Base-by-base conservation (phyloP, 2,329 filamentous ascomycete species). In the Alternaria rosae region DNA sequence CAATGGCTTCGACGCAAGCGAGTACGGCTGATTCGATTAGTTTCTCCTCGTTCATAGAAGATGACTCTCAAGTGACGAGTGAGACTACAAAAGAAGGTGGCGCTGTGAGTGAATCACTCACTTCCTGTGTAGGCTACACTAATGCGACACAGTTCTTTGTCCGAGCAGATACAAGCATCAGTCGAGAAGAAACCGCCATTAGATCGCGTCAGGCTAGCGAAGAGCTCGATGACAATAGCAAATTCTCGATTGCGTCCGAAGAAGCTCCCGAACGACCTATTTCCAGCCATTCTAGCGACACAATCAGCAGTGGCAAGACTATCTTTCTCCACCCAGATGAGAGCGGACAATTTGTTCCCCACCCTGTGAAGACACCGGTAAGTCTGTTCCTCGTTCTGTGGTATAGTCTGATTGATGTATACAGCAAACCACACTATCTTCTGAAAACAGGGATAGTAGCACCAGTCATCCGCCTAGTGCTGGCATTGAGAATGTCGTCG, bases 401-500 rank as follows among this genome's bases (percentile, higher is more conserved):
- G n/a, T 15, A 25, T 8, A 32, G 7, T 4, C 8, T 47, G 11
- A 43, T 21, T 60, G 12, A 26, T 5, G 13, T 44, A 8, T 10
- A 13, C 21, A 58, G 54, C 41, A 41, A n/a, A 15, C n/a, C 38
- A 32, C 4, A 8, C 13, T 32, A 11, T 4, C 44, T 3, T 26
- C 30, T 13, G 28, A 38, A 15, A 26, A 43, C 25, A 20, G 13
- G 15, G 8, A 20, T 13, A 48, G 25, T n/a, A 45, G 32, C 56
- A 20, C 54, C 41, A 57, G 25, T 9, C 21, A 63, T n/a, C 64
- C 68, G n/a, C 38, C 48, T 23, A 63, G 63, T 3, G 48, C 70
- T 23, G 59, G 69, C 35, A 20, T 55, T 15, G 43, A 60, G 11
- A 72, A 76, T 28, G 66, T 70, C 35, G 58, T 69, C 32, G 30